These are phyloP conservation scores for Lachancea thermotolerans DNA, from an alignment of 805 yeast genomes.

Conservation along the genomic window DNA sequence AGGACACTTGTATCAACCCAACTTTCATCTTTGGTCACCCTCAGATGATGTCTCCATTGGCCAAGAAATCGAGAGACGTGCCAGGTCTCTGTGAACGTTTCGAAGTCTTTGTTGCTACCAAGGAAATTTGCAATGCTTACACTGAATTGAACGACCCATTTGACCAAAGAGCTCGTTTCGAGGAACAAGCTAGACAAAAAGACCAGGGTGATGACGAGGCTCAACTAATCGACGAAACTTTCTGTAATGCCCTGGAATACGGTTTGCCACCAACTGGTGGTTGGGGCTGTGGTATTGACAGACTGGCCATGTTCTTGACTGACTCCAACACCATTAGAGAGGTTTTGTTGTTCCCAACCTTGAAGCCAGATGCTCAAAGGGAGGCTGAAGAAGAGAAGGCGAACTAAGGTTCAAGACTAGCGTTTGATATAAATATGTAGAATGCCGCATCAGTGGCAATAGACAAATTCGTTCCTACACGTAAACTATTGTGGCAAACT, in stretches of 20 bases:
- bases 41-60: conserved; percentile 99
- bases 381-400: conserved; percentile 30
- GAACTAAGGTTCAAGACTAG: not conserved
- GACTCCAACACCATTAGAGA: conserved; percentile 96
- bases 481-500: no score
- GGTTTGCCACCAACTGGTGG: conserved; percentile 99
- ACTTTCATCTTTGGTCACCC: conserved; percentile 98
- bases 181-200: conserved; percentile 98
- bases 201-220: conserved; percentile 99
- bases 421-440: not conserved
- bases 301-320: conserved; percentile 96
- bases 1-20: conserved; percentile 91
- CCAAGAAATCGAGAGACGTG: conserved; percentile 84
- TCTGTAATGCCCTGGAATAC: conserved; percentile 95
- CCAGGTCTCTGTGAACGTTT: conserved; percentile 98
- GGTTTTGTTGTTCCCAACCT: conserved; percentile 95
- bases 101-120: conserved; percentile 97
- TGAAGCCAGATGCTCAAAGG: conserved; percentile 75
- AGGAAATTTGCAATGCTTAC: conserved; percentile 97
- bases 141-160: conserved; percentile 98
- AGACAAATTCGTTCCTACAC: not conserved
- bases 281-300: conserved; percentile 99
- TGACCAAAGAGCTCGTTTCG: conserved; percentile 95
- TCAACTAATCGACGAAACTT: conserved; percentile 90
- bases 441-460: not conserved